A percentile compares a stretch with the other conserved stretches of the same genome.
Conservation (phyloP, 352 stramenopile genomes). For the Pythium angustatum region DNA sequence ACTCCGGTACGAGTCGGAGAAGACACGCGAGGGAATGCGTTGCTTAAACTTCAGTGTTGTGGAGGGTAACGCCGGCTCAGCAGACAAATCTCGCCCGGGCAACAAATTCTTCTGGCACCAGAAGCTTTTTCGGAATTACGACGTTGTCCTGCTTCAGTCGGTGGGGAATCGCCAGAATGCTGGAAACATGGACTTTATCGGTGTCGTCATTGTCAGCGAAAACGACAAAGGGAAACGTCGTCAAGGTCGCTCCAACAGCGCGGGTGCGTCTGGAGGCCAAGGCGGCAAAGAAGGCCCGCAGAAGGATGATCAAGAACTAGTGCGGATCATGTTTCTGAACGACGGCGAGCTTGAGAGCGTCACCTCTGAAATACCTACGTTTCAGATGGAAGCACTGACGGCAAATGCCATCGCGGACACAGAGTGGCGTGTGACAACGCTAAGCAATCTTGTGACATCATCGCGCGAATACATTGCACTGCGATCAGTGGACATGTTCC, state of each 20-base stretch:
- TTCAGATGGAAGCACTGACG: slow-evolving; percentile 68
- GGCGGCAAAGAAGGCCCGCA: slow-evolving; percentile 35
- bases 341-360: slow-evolving; percentile 74
- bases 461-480: slow-evolving; percentile 83
- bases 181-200: slow-evolving; percentile 62
- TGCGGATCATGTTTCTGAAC: slow-evolving; percentile 81
- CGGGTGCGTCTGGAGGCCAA: not conserved
- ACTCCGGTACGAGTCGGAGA: slow-evolving; percentile 80
- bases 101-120: slow-evolving; percentile 25
- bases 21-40: slow-evolving; percentile 78
- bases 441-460: slow-evolving; percentile 79
- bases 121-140: slow-evolving; percentile 80
- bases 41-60: slow-evolving; percentile 75
- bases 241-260: slow-evolving; percentile 32
- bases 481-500: slow-evolving; percentile 82
- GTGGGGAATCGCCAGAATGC: slow-evolving; percentile 37
- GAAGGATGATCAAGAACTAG: slow-evolving; percentile 58
- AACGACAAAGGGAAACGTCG: slow-evolving; percentile 57
- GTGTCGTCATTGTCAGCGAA: slow-evolving; percentile 76
- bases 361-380: slow-evolving; percentile 57
- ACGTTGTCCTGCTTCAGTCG: slow-evolving; percentile 67
- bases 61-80: slow-evolving; percentile 39
- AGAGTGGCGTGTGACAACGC: slow-evolving; percentile 76
- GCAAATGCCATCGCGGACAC: slow-evolving; percentile 62
- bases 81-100: slow-evolving; percentile 27